Evolutionary conservation across 805 yeast genomes (phyloP).

Genomic region (Candida pini): DNA sequence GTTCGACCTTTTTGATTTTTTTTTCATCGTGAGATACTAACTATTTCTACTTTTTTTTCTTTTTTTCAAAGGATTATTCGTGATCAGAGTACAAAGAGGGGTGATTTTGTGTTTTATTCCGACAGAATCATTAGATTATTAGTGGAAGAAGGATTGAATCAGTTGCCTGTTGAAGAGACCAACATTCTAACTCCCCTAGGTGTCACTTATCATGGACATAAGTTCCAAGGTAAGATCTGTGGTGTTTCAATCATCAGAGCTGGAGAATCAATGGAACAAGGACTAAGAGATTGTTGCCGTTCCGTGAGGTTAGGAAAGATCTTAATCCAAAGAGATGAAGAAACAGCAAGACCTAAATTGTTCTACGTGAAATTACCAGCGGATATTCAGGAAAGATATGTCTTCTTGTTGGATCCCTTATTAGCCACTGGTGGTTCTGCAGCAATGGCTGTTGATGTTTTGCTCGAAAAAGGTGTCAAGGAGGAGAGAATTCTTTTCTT

Average conservation of each 20-base stretch:
- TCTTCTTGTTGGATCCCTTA: conserved; percentile 92
- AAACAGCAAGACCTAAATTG: conserved; percentile 87
- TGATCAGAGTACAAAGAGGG: conserved; percentile 70
- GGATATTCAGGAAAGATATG: conserved; percentile 84
- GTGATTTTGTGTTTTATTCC: conserved; percentile 92
- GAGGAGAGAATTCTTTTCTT: conserved; percentile 84
- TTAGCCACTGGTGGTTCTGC: conserved; percentile 99
- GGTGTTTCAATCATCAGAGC: conserved; percentile 98
- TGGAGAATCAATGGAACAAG: conserved; percentile 99
- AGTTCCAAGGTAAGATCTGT: conserved; percentile 87
- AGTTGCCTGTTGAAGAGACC: conserved; percentile 75
- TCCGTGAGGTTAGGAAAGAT: conserved; percentile 96
- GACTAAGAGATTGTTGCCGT: conserved; percentile 93
- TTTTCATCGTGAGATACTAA: no score
- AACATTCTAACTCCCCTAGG: conserved; percentile 74
- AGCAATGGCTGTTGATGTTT: conserved; percentile 91
- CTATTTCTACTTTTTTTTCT: not conserved
- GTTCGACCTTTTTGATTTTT: not conserved
- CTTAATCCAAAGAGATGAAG: conserved; percentile 96
- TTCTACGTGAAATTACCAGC: conserved; percentile 93
- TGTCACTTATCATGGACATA: conserved; percentile 65
- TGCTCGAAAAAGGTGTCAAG: conserved; percentile 79
- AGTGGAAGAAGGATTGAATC: conserved; percentile 94
- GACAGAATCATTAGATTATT: conserved; percentile 89
- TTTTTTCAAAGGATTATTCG: conserved; percentile 64